Conservation (phyloP, 2,329 filamentous ascomycete genomes). For the Calonectria leucothoes region DNA sequence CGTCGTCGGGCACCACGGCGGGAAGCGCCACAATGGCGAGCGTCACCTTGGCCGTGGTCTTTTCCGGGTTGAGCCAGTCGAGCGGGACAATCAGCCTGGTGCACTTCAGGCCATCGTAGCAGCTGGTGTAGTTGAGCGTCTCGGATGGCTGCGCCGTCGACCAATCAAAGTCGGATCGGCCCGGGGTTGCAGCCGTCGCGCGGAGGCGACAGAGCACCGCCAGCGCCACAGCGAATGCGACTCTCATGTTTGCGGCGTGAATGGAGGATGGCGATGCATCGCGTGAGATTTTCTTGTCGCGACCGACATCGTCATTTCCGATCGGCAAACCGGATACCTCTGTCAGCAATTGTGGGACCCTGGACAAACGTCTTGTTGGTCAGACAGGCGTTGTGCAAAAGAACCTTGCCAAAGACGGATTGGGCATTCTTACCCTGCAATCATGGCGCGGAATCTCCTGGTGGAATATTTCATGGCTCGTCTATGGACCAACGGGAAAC, state of each 20-base stretch:
- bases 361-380: neutral
- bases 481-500: neutral
- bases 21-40: constrained; percentile 56
- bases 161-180: constrained; percentile 49
- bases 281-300: neutral
- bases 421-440: neutral
- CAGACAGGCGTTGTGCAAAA: neutral
- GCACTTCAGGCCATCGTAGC: constrained; percentile 53
- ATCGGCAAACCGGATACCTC: neutral
- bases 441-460: neutral
- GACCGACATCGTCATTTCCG: neutral
- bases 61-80: constrained; percentile 50
- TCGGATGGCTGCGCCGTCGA: constrained; percentile 45
- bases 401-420: neutral
- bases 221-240: neutral
- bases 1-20: constrained; percentile 50
- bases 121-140: constrained; percentile 52
- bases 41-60: constrained; percentile 45
- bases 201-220: neutral
- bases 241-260: neutral
- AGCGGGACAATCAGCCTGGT: constrained; percentile 57
- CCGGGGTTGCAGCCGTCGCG: neutral
- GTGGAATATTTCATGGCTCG: neutral
- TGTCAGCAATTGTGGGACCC: neutral
- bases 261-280: neutral